phyloP scores from a whole-genome alignment of 78 protist species.

The Monosiga brevicollis region DNA sequence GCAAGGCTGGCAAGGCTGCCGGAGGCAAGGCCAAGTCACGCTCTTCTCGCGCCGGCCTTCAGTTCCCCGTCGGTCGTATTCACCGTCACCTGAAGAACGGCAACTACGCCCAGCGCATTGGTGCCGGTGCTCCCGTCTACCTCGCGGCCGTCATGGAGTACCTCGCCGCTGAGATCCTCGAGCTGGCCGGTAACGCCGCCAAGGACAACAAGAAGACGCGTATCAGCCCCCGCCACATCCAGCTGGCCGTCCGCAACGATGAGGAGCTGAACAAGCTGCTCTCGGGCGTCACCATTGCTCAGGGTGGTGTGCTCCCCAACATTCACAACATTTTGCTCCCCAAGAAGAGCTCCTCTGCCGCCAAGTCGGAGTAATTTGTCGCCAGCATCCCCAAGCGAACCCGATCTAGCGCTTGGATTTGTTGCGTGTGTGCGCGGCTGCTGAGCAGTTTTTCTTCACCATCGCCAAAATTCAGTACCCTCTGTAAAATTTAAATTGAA shows the following conservation, averaged over 20 bases:
- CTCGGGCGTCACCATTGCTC: constrained; percentile 86
- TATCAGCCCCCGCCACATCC: constrained; percentile 91
- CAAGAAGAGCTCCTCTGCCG: too few species aligned
- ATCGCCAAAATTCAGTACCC: too few species aligned
- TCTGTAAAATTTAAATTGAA: too few species aligned
- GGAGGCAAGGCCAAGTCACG: constrained; percentile 1
- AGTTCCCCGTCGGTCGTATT: constrained; percentile 79
- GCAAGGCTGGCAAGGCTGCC: too few species aligned
- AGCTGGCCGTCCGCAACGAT: constrained; percentile 89
- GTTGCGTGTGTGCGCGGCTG: too few species aligned
- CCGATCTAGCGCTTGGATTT: too few species aligned
- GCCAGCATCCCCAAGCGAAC: too few species aligned
- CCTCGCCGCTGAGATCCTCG: constrained; percentile 74
- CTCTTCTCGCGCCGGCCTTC: constrained; percentile 10
- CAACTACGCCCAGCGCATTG: too few species aligned
- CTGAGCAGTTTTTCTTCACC: too few species aligned
- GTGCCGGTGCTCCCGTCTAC: constrained; percentile 88
- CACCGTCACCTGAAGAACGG: constrained; percentile 75
- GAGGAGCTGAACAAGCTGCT: constrained; percentile 42
- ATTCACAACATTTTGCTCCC: too few species aligned
- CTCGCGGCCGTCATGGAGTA: constrained; percentile 88
- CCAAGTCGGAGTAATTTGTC: too few species aligned
- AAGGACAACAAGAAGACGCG: constrained; percentile 80
- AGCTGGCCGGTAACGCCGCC: constrained; percentile 86
- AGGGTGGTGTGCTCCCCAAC: constrained; percentile 94